Evolutionary conservation across 2,329 filamentous ascomycete genomes (phyloP).

Genomic region (Exophiala aquamarina): DNA sequence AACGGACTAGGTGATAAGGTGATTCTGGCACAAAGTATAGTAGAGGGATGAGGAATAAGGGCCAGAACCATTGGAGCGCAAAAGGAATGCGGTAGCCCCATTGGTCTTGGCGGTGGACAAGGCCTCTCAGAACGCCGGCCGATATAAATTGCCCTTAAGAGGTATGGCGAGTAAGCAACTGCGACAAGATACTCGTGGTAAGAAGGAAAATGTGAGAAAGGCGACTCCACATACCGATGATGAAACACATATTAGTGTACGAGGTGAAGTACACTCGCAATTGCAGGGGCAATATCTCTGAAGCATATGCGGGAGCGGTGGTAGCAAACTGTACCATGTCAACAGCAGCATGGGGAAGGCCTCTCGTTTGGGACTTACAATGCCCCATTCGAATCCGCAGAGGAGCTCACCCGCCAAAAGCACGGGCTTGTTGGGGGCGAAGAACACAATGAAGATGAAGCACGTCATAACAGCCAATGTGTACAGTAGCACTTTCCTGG

Average conservation of each 20-base stretch:
- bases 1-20: slow-evolving; percentile 48
- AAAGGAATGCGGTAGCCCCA: slow-evolving; percentile 19
- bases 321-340: slow-evolving; percentile 25
- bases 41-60: slow-evolving; percentile 12
- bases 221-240: slow-evolving; percentile 38
- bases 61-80: slow-evolving; percentile 26
- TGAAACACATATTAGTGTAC: background rate
- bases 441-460: slow-evolving; percentile 38
- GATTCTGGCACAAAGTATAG: slow-evolving; percentile 18
- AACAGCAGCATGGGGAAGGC: too few species aligned
- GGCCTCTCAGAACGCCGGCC: slow-evolving; percentile 14
- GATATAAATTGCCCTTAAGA: slow-evolving; percentile 54
- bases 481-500: too few species aligned
- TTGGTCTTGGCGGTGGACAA: background rate
- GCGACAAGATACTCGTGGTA: too few species aligned
- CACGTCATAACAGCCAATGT: slow-evolving; percentile 31
- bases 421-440: slow-evolving; percentile 33
- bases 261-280: slow-evolving; percentile 1
- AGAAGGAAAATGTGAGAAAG: too few species aligned
- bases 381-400: slow-evolving; percentile 50
- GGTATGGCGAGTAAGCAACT: too few species aligned
- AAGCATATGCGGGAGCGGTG: slow-evolving; percentile 61
- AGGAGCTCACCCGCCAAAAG: slow-evolving; percentile 36
- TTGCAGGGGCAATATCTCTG: slow-evolving; percentile 59
- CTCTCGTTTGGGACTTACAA: slow-evolving; percentile 3